A percentile compares a stretch with the other conserved stretches of the same genome.
phyloP scores from a whole-genome alignment of 1,139 yeast species.

The Chernovozyma sophiae-reginae region DNA sequence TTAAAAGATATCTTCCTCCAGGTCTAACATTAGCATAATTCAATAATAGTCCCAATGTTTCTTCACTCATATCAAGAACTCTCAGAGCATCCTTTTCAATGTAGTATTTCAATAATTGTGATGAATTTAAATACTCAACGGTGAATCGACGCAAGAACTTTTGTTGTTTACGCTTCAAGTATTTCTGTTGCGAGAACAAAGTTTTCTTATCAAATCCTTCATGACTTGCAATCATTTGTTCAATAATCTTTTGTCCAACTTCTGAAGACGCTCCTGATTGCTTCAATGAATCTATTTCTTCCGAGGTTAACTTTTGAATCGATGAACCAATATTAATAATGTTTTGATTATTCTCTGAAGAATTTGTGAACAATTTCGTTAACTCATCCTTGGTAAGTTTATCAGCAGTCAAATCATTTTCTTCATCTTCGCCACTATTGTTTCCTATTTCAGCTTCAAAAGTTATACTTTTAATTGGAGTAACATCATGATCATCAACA shows the following conservation, averaged over 20 bases:
- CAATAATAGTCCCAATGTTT: slow-evolving; percentile 71
- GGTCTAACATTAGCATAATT: slow-evolving; percentile 79
- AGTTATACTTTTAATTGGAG: slow-evolving; percentile 41
- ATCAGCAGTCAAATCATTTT: slow-evolving; percentile 19
- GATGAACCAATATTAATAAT: slow-evolving; percentile 70
- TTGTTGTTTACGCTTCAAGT: slow-evolving; percentile 84
- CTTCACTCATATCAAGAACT: slow-evolving; percentile 81
- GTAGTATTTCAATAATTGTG: slow-evolving; percentile 71
- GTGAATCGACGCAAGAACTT: slow-evolving; percentile 85
- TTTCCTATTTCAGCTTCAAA: slow-evolving; percentile 24
- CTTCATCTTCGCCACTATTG: slow-evolving; percentile 25
- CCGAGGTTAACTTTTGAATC: slow-evolving; percentile 68
- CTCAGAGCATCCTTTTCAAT: slow-evolving; percentile 68
- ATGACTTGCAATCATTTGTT: slow-evolving; percentile 78
- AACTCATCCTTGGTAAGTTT: slow-evolving; percentile 35
- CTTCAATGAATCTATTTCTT: slow-evolving; percentile 79
- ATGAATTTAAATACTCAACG: slow-evolving; percentile 71
- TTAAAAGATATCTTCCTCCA: slow-evolving; percentile 81
- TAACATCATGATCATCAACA: slow-evolving; percentile 49
- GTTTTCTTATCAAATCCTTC: slow-evolving; percentile 88
- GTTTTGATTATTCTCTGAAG: slow-evolving; percentile 65
- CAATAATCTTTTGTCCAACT: slow-evolving; percentile 78
- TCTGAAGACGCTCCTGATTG: slow-evolving; percentile 56
- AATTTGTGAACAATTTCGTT: slow-evolving; percentile 38
- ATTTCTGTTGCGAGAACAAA: slow-evolving; percentile 84